Conservation (phyloP, 805 yeast genomes). For the Starmerella ratchasimensis region DNA sequence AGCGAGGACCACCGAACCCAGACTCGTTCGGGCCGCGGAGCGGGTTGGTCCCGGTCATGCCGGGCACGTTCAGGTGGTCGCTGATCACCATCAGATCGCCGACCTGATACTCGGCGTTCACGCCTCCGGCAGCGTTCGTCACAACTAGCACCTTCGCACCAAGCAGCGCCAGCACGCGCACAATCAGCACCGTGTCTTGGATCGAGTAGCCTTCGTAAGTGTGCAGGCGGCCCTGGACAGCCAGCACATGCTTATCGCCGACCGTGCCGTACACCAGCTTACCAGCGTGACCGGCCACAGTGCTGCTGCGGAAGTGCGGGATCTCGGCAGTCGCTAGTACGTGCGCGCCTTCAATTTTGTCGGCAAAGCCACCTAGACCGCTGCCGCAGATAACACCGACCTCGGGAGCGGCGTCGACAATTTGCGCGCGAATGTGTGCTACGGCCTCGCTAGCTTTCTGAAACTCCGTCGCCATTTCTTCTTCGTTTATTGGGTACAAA, state of each 20-base stretch:
- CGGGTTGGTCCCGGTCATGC: constrained; percentile 78
- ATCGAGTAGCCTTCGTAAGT: constrained; percentile 86
- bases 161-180: constrained; percentile 55
- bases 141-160: constrained; percentile 54
- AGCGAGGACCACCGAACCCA: constrained; percentile 62
- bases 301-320: constrained; percentile 69
- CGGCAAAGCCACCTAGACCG: constrained; percentile 78
- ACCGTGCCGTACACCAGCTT: constrained; percentile 64
- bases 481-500: background rate
- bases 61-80: constrained; percentile 86
- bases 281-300: constrained; percentile 87
- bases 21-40: constrained; percentile 76
- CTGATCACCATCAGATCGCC: constrained; percentile 85
- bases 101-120: constrained; percentile 48
- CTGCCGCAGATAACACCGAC: constrained; percentile 85
- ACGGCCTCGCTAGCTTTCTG: constrained; percentile 16
- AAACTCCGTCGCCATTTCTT: constrained; percentile 15
- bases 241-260: constrained; percentile 51
- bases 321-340: constrained; percentile 51
- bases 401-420: constrained; percentile 35
- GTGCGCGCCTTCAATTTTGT: constrained; percentile 32
- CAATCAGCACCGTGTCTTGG: constrained; percentile 70
- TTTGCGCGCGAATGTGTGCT: constrained; percentile 10
- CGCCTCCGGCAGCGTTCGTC: constrained; percentile 96
- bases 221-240: constrained; percentile 90